Evolutionary conservation across 148 eudicot genomes (phyloP).

Genomic region (Salicornia ramosissima): DNA sequence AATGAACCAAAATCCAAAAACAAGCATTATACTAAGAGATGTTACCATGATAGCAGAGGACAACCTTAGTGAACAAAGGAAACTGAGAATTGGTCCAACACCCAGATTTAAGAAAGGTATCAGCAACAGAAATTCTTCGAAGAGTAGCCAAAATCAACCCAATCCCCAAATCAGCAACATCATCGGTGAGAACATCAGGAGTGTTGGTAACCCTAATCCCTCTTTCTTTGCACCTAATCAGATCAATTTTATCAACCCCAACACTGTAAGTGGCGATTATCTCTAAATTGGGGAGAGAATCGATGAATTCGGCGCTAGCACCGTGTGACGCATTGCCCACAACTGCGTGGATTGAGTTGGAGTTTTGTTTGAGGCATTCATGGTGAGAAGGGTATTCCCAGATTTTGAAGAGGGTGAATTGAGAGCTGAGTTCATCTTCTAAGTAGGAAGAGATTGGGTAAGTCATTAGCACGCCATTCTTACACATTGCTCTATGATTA

Average conservation of each 20-base stretch:
- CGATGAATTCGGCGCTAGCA: slow-evolving; percentile 47
- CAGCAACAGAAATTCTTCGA: slow-evolving; percentile 42
- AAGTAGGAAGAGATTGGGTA: slow-evolving; percentile 39
- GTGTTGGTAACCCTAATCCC: slow-evolving; percentile 67
- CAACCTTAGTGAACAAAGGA: slow-evolving; percentile 46
- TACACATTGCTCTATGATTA: slow-evolving; percentile 31
- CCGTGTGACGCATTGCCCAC: slow-evolving; percentile 43
- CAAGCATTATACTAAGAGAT: too few relatives aligned
- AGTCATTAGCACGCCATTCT: slow-evolving; percentile 31
- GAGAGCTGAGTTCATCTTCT: slow-evolving; percentile 33
- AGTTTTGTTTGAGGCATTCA: slow-evolving; percentile 25
- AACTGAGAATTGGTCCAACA: slow-evolving; percentile 41
- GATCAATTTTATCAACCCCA: slow-evolving; percentile 62
- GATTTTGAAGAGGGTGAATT: slow-evolving; percentile 41
- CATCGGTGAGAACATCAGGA: slow-evolving; percentile 58
- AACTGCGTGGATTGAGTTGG: slow-evolving; percentile 39
- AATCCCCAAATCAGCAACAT: slow-evolving; percentile 61
- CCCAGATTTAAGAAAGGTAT: slow-evolving; percentile 45
- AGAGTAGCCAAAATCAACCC: slow-evolving; percentile 42
- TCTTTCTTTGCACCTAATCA: slow-evolving; percentile 41
- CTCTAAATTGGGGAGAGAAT: slow-evolving; percentile 54
- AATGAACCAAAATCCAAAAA: too few relatives aligned
- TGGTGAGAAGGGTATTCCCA: slow-evolving; percentile 24
- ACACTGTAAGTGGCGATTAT: slow-evolving; percentile 61
- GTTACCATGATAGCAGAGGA: too few relatives aligned